Evolutionary conservation across 805 yeast genomes (phyloP).

Genomic region (Candida vartiovaarae): DNA sequence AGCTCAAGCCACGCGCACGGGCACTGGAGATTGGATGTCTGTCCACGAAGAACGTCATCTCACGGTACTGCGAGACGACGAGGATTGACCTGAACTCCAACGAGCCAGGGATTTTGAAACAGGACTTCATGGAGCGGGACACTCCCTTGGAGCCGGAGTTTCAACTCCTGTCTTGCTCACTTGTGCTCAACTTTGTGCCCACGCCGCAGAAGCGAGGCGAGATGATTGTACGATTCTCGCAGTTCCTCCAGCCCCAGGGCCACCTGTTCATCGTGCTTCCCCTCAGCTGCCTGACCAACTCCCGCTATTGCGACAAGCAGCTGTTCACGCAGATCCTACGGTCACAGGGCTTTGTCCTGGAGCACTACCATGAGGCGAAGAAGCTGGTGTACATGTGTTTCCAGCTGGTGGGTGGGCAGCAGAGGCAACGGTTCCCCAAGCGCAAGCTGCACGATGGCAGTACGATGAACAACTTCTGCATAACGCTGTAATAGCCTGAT

Average conservation of each 20-base stretch:
- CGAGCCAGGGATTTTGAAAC: constrained; percentile 61
- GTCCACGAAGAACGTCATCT: constrained; percentile 58
- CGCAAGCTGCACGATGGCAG: constrained; percentile 49
- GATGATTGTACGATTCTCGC: constrained; percentile 58
- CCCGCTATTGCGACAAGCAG: constrained; percentile 60
- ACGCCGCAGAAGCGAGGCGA: constrained; percentile 62
- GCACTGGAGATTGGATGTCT: constrained; percentile 86
- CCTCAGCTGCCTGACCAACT: constrained; percentile 75
- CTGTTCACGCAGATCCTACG: constrained; percentile 40
- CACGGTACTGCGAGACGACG: constrained; percentile 30
- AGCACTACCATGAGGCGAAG: constrained; percentile 48
- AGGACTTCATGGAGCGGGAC: constrained; percentile 79
- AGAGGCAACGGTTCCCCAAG: constrained; percentile 27
- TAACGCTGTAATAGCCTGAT: constrained; percentile 19
- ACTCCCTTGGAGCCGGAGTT: constrained; percentile 43
- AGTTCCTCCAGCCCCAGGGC: constrained; percentile 39
- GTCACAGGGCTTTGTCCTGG: constrained; percentile 50
- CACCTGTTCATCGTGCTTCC: constrained; percentile 70
- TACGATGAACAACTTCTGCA: constrained; percentile 64
- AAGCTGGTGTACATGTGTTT: constrained; percentile 73
- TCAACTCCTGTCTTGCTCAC: constrained; percentile 69
- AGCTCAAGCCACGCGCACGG: constrained; percentile 29
- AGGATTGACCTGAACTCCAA: constrained; percentile 81
- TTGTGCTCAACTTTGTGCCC: constrained; percentile 87
- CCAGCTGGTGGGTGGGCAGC: constrained; percentile 35